Conservation (phyloP, 768 basidiomycete species). For the Panaeolus cyanescens region DNA sequence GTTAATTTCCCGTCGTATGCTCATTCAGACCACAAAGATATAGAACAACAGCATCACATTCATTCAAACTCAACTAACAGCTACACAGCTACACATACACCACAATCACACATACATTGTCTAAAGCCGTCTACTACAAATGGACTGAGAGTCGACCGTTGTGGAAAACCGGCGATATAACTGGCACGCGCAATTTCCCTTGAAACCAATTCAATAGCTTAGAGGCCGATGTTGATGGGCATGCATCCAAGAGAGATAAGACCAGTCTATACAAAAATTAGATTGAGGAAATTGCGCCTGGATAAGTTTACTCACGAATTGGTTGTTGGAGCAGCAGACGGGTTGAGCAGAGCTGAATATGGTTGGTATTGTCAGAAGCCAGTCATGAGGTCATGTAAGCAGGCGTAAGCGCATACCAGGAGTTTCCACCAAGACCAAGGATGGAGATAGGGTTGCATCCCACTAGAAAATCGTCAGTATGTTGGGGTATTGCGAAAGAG, state of each 20-base stretch:
- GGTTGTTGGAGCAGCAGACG: constrained; percentile 29
- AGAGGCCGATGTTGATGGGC: constrained; percentile 27
- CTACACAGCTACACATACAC: not conserved
- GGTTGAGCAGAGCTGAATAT: constrained; percentile 19
- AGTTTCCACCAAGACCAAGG: not conserved
- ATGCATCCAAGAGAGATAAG: constrained; percentile 27
- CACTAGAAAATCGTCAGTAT: not conserved
- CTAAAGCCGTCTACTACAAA: not conserved
- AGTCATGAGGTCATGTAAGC: constrained; percentile 20
- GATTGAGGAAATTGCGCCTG: not conserved
- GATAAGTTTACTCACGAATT: constrained; percentile 19
- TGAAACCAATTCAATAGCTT: constrained; percentile 1
- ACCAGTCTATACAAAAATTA: constrained; percentile 17
- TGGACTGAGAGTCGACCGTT: not conserved
- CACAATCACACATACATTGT: not conserved
- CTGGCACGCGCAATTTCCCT: not conserved
- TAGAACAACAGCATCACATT: not conserved
- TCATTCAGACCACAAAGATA: too few relatives aligned
- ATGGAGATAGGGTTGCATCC: constrained; percentile 1
- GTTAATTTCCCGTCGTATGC: too few relatives aligned
- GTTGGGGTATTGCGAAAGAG: not conserved
- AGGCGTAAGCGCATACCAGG: constrained; percentile 9
- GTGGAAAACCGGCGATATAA: not conserved
- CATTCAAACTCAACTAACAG: not conserved
- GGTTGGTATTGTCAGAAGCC: constrained; percentile 20